Base-by-base conservation (phyloP, 306 rosid genomes). In the Gastrolobium bilobum region DNA sequence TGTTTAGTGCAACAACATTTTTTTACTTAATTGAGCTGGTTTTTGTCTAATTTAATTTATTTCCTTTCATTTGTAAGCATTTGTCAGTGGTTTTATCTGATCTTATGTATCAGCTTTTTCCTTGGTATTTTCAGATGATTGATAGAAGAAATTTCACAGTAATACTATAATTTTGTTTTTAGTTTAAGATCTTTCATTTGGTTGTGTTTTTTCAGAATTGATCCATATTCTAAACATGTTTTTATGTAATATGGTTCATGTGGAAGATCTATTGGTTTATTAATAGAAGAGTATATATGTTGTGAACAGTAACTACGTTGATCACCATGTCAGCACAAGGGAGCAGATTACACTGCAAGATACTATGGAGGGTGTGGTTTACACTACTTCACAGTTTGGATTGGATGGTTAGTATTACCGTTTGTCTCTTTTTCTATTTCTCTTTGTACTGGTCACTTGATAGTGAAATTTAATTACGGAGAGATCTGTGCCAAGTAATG, bases 331-430 rank as follows among this genome's bases (percentile, higher is more conserved):
- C 75, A 93, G 99, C 86, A 58, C 93, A 29, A 85, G 91, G 87
- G 99, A 96, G 75, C 99, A 96, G 87, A 96, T 96, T 82, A 96
- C 99, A 35, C 93, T 96, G 69, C 99, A 96, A 87, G 99, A 96
- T 84, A 86, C 87, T 39, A 87, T 93, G 94, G 99, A 91, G n/a
- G 97, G 97, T 83, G 96, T 92, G 84, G 92, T 86, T 84, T 96
- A 88, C 84, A 83, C 93, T 72, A 89, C 94, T 71, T 91, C 99
- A 37, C 99, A 96, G 89, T 96, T 96, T 69, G 99, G 99, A 79
- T 90, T 96, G 86, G 99, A 96, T 66, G 99, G 99, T 96, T 80
- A 80, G 89, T 81, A 77, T 65, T 81, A 63, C 40, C 47, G 26
- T 79, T 83, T 62, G 44, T 31, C 57, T 31, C 20, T 62, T 54